A percentile compares a stretch with the other conserved stretches of the same genome.
Conservation (phyloP, 768 basidiomycete species). For the Amanita inopinata region DNA sequence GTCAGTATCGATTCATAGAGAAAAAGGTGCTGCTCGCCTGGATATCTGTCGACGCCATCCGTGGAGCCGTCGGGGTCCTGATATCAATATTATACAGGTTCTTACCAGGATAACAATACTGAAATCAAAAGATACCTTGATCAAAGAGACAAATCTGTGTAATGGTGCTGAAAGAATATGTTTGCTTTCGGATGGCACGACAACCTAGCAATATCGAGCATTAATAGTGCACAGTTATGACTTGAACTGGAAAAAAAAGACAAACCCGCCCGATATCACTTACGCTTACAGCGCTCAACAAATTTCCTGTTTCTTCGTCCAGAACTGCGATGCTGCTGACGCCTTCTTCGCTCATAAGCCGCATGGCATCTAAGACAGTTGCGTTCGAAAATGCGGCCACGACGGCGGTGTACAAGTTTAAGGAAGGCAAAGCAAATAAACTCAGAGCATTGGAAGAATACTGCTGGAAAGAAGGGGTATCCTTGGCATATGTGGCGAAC, state of each 20-base stretch:
- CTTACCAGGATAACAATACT: neutral
- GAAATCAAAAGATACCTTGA: constrained; percentile 43
- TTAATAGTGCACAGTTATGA: neutral
- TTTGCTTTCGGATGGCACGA: constrained; percentile 75
- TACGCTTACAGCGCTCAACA: constrained; percentile 73
- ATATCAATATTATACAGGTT: constrained; percentile 1
- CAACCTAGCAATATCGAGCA: constrained; percentile 34
- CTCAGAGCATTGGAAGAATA: constrained; percentile 47
- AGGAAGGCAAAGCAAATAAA: constrained; percentile 50
- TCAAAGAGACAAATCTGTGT: constrained; percentile 56
- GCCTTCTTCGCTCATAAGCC: constrained; percentile 76
- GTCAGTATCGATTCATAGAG: constrained; percentile 4
- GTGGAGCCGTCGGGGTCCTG: constrained; percentile 67
- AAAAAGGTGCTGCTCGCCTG: constrained; percentile 33
- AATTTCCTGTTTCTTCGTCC: constrained; percentile 49
- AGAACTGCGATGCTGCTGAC: constrained; percentile 77
- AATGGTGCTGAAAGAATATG: constrained; percentile 63
- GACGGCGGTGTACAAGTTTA: constrained; percentile 53
- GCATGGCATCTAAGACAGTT: constrained; percentile 73
- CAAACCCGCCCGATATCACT: constrained; percentile 71
- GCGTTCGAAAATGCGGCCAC: constrained; percentile 52
- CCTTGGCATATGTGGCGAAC: constrained; percentile 48
- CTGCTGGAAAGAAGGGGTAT: constrained; percentile 32
- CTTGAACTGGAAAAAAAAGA: neutral
- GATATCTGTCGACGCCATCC: constrained; percentile 73